Conservation (phyloP, 192 early-diverging fungal species). For the Linnemannia elongata region DNA sequence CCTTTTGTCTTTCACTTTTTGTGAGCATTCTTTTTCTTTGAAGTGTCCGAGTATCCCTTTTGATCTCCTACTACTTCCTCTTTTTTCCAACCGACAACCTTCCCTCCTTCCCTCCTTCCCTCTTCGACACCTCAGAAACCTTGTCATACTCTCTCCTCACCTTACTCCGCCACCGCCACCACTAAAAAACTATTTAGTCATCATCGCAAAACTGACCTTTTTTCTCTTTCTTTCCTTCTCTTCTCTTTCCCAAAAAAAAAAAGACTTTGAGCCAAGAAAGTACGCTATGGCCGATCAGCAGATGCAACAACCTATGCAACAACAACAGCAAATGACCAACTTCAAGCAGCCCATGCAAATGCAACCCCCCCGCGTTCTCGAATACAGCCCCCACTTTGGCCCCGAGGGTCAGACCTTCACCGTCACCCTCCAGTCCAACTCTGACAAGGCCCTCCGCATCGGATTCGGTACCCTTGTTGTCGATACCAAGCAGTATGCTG, state of each 20-base stretch:
- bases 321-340: constrained; percentile 27
- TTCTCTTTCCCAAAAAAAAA: background rate
- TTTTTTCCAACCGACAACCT: background rate
- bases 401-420: constrained; percentile 46
- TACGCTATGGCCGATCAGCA: constrained; percentile 53
- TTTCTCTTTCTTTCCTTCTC: background rate
- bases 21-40: too few species aligned
- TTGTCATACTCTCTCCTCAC: background rate
- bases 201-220: background rate
- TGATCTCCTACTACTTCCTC: background rate
- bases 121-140: background rate
- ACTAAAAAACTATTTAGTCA: background rate
- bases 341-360: constrained; percentile 33
- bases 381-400: constrained; percentile 60
- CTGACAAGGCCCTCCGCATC: constrained; percentile 56
- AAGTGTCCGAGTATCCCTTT: background rate
- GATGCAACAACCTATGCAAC: constrained; percentile 13
- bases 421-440: constrained; percentile 50
- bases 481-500: constrained; percentile 63
- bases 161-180: background rate
- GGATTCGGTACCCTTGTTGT: constrained; percentile 65
- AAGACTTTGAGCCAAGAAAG: constrained; percentile 57
- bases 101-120: too few species aligned
- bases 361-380: constrained; percentile 53
- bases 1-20: background rate